phyloP scores from a whole-genome alignment of 2,329 filamentous ascomycete genomes.

The Juglanconis juglandina region DNA sequence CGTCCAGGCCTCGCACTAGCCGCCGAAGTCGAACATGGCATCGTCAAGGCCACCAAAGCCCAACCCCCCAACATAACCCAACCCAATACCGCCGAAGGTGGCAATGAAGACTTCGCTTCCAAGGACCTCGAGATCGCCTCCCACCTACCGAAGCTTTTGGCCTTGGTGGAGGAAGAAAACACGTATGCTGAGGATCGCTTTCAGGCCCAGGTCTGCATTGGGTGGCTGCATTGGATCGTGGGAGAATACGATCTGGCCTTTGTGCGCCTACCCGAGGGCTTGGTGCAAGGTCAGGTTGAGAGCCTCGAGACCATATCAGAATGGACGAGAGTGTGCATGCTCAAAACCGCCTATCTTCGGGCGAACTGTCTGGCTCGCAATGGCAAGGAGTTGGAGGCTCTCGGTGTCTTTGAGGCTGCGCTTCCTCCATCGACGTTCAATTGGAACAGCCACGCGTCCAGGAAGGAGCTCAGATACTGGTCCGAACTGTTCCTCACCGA shows the following conservation, averaged over 20 bases:
- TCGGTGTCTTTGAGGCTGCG: slow-evolving; percentile 64
- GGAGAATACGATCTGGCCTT: slow-evolving; percentile 64
- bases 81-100: slow-evolving; percentile 36
- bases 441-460: slow-evolving; percentile 49
- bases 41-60: slow-evolving; percentile 51
- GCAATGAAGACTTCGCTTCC: slow-evolving; percentile 29
- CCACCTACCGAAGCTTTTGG: slow-evolving; percentile 48
- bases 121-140: slow-evolving; percentile 43
- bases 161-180: slow-evolving; percentile 57
- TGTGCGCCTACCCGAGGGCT: slow-evolving; percentile 59
- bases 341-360: slow-evolving; percentile 76
- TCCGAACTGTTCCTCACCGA: slow-evolving; percentile 74
- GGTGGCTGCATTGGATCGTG: slow-evolving; percentile 78
- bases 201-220: slow-evolving; percentile 78
- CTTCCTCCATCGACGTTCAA: slow-evolving; percentile 58
- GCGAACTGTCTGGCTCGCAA: slow-evolving; percentile 58
- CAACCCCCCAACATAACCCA: slow-evolving; percentile 34
- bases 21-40: slow-evolving; percentile 65
- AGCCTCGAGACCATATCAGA: slow-evolving; percentile 55
- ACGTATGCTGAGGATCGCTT: slow-evolving; percentile 57
- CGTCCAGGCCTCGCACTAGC: slow-evolving; percentile 63
- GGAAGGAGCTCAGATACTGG: slow-evolving; percentile 71
- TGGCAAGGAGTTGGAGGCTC: slow-evolving; percentile 53
- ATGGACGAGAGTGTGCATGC: slow-evolving; percentile 79
- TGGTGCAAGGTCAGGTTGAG: slow-evolving; percentile 53